Evolutionary conservation across 2,329 filamentous ascomycete species (phyloP).

Genomic region (Hortaea werneckii): DNA sequence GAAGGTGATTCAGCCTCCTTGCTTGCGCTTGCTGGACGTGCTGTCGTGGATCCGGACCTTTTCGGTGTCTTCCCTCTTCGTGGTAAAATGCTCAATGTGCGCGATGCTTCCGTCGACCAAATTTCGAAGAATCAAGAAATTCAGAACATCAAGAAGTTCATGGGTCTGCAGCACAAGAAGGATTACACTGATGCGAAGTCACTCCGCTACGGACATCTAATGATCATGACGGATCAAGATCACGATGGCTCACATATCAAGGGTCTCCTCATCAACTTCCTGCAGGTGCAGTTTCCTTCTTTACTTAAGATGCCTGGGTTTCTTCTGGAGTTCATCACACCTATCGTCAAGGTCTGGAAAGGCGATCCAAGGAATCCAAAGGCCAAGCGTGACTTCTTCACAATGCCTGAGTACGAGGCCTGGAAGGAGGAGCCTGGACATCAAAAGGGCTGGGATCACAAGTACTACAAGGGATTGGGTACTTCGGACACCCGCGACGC

Average conservation of each 20-base stretch:
- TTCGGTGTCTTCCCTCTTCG: constrained; percentile 96
- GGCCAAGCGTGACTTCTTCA: constrained; percentile 76
- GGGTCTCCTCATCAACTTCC: constrained; percentile 93
- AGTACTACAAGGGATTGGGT: constrained; percentile 99
- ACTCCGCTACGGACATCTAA: constrained; percentile 90
- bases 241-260: constrained; percentile 99
- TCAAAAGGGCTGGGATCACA: constrained; percentile 81
- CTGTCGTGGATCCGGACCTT: constrained; percentile 81
- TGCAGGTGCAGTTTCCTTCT: constrained; percentile 91
- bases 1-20: constrained; percentile 99
- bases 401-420: constrained; percentile 86
- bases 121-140: constrained; percentile 96
- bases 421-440: constrained; percentile 69
- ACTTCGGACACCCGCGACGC: constrained; percentile 85
- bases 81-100: constrained; percentile 94
- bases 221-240: constrained; percentile 99
- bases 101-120: constrained; percentile 88
- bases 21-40: constrained; percentile 84
- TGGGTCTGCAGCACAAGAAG: constrained; percentile 93
- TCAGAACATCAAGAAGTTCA: constrained; percentile 98
- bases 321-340: constrained; percentile 94
- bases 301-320: constrained; percentile 83
- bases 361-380: constrained; percentile 79
- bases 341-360: constrained; percentile 97
- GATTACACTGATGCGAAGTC: constrained; percentile 83